Evolutionary conservation across 1,139 yeast genomes (phyloP).

Genomic region (Yamadazyma sp.): DNA sequence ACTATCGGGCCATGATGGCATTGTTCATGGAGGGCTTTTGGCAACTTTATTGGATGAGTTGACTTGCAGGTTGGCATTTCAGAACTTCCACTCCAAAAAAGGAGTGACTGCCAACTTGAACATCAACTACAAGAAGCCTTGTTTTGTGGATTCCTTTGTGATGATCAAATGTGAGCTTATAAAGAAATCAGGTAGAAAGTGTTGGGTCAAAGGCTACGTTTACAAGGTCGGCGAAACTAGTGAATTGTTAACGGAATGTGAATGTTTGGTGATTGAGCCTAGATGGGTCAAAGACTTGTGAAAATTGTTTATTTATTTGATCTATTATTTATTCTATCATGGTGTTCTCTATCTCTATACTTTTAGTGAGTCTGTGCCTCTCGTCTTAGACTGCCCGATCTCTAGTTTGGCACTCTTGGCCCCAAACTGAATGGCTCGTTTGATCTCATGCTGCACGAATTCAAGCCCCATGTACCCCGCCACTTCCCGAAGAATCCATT

Average conservation of each 20-base stretch:
- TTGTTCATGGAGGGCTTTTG: slow-evolving; percentile 57
- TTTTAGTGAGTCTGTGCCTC: slow-evolving; percentile 26
- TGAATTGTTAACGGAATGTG: slow-evolving; percentile 38
- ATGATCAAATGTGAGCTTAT: slow-evolving; percentile 35
- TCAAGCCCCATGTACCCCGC: slow-evolving; percentile 54
- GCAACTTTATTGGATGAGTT: slow-evolving; percentile 56
- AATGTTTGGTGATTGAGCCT: slow-evolving; percentile 47
- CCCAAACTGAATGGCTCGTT: slow-evolving; percentile 96
- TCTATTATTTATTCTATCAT: not conserved
- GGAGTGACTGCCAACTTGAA: slow-evolving; percentile 51
- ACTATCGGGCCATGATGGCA: slow-evolving; percentile 50
- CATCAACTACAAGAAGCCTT: slow-evolving; percentile 41
- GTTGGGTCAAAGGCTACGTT: slow-evolving; percentile 43
- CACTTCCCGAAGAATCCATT: slow-evolving; percentile 60
- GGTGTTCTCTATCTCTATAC: not conserved
- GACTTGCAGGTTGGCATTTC: slow-evolving; percentile 53
- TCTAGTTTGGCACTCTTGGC: slow-evolving; percentile 93
- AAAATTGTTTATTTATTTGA: slow-evolving; percentile 3
- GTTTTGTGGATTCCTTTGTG: slow-evolving; percentile 32
- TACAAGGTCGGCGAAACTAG: slow-evolving; percentile 22
- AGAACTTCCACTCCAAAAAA: slow-evolving; percentile 40
- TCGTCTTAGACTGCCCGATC: slow-evolving; percentile 61
- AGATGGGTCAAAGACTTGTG: slow-evolving; percentile 43
- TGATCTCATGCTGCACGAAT: slow-evolving; percentile 71
- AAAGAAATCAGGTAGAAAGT: slow-evolving; percentile 41